Base-by-base conservation (phyloP, 148 eudicot genomes). In the Cornus controversa region DNA sequence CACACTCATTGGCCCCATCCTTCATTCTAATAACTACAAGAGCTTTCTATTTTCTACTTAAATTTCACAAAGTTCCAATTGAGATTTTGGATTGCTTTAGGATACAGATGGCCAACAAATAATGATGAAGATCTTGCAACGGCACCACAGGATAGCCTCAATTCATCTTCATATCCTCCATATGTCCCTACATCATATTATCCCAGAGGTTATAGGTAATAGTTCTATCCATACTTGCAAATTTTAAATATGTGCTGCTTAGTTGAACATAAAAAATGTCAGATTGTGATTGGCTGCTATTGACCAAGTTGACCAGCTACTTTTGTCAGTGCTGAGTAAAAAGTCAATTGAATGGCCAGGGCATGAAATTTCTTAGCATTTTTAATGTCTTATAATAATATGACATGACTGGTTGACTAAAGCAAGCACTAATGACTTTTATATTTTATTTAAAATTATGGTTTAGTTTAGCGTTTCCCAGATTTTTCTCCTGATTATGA, bases 121-220 rank as follows among this genome's bases (percentile, higher is more conserved):
- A 82, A 78, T 75, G 89, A 84, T 65, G 87, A 90, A 36, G 94
- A 88, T 81, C 79, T 69, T 72, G 88, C 86, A 42, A 91, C 82
- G 66, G 87, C 84, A 65, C 82, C 70, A 31, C 87, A 77, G 16
- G 94, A 88, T 80, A 82, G 79, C 67, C 84, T 75, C 36, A 81
- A 83, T 74, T 75, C 83, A 81, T 86, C 98, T 82, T 83, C 92
- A 53, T 86, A 87, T 81, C 88, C 91, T 69, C 90, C 93, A 53
- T 90, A 87, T 82, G 81, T 63, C 77, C 94, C 94, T 60, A 77
- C 86, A 42, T 89, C 89, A 60, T 86, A 83, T 76, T 82, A 82
- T 80, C 89, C 91, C 60, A 85, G 88, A 80, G 81, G 82, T 22
- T 79, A 82, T 79, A 90, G 92, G 98, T 93, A 86, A 79, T 54